Evolutionary conservation across 2,329 filamentous ascomycete genomes (phyloP).

Genomic region (Ceratocystis alfenasii): DNA sequence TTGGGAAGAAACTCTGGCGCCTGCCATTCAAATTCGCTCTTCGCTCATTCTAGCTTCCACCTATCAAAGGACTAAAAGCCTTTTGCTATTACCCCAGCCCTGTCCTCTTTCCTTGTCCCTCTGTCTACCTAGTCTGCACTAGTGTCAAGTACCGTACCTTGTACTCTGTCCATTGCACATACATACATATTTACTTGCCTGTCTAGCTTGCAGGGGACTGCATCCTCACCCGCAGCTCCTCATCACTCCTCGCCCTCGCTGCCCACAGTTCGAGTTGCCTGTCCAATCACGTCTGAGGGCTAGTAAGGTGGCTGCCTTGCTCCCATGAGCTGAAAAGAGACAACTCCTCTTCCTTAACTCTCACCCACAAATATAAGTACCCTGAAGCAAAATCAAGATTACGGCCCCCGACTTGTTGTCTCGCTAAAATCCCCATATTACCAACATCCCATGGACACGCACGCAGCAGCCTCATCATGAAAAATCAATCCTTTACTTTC

Average conservation of each 20-base stretch:
- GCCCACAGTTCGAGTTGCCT: background rate
- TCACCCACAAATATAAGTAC: background rate
- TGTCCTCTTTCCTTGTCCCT: too few species aligned
- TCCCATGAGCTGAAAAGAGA: background rate
- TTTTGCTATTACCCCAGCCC: background rate
- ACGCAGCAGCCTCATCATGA: background rate
- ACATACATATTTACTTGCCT: background rate
- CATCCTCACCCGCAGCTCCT: constrained; percentile 7
- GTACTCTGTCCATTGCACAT: background rate
- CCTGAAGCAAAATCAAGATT: constrained; percentile 1
- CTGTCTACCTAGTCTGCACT: too few species aligned
- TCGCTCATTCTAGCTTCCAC: background rate
- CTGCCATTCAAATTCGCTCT: background rate
- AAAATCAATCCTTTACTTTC: background rate
- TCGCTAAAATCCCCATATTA: background rate
- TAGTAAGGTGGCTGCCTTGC: background rate
- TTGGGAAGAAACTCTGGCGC: background rate
- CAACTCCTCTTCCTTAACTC: background rate
- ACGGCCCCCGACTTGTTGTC: background rate
- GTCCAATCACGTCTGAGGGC: background rate
- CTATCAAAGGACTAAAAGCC: background rate
- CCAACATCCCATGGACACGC: too few species aligned
- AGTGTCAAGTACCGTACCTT: background rate
- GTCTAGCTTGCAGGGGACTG: background rate
- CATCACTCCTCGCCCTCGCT: background rate